Conservation (phyloP, 1,284 basidiomycete species). For the Tylopilus sp. region DNA sequence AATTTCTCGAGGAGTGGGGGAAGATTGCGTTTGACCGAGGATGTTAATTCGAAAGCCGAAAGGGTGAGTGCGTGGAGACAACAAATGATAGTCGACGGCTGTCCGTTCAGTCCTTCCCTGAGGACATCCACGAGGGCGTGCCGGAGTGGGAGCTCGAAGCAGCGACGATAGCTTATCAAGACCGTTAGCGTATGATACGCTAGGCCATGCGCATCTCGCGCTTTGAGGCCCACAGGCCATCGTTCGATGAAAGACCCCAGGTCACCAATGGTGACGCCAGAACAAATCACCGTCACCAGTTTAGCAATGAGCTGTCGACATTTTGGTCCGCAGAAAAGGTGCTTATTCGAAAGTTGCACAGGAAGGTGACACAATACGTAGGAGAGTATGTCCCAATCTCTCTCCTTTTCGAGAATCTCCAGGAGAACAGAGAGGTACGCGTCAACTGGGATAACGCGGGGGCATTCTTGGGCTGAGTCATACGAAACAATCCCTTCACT, state of each 20-base stretch:
- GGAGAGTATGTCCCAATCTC: constrained; percentile 91
- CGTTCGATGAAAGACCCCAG: constrained; percentile 57
- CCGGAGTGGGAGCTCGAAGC: constrained; percentile 66
- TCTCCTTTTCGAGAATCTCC: constrained; percentile 69
- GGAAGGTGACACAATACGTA: constrained; percentile 92
- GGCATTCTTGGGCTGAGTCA: constrained; percentile 51
- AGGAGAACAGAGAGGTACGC: constrained; percentile 68
- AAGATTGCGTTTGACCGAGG: constrained; percentile 78
- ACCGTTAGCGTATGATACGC: constrained; percentile 87
- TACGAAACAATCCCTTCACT: constrained; percentile 76
- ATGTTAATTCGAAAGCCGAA: constrained; percentile 83
- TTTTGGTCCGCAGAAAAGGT: constrained; percentile 89
- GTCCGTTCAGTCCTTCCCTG: constrained; percentile 73
- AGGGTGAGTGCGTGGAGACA: constrained; percentile 90
- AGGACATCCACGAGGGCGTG: constrained; percentile 83
- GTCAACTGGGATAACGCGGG: constrained; percentile 71
- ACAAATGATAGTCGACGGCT: constrained; percentile 80
- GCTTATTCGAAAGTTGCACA: constrained; percentile 90
- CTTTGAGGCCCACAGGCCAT: constrained; percentile 62
- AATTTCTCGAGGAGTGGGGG: constrained; percentile 83
- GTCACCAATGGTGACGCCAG: constrained; percentile 57
- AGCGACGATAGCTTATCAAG: constrained; percentile 81
- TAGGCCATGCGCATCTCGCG: constrained; percentile 82
- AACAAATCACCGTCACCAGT: constrained; percentile 68
- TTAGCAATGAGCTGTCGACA: constrained; percentile 62